Evolutionary conservation across 2,329 filamentous ascomycete species (phyloP), one percentile per base, ranked within the genome.

Genomic region (Tolypocladium capitatum): DNA sequence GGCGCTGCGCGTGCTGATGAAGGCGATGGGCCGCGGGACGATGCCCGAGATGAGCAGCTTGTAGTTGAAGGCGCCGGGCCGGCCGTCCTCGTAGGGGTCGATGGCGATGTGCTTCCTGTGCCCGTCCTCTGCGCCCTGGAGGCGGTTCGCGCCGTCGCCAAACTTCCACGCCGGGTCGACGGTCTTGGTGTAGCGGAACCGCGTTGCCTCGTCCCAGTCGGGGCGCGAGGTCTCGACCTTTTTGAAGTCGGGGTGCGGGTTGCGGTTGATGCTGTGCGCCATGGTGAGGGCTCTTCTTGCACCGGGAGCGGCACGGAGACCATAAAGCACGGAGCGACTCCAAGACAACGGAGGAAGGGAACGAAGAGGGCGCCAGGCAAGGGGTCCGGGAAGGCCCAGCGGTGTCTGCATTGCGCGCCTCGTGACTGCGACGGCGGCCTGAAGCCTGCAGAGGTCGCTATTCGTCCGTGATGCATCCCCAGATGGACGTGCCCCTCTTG

Each of bases 21-120:
- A 77, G 46, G 76, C 79, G 60, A 96, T 83, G 13, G 91, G 91
- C 13, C 91, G 79, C 1, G 91, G 91, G 16, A 89, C 76, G 55
- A 96, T 79, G 53, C 80, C 81, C 18, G 81, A 86, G 64, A 96
- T 94, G 51, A 96, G 72, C 14, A 96, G 77, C 68, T 94, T 95
- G 76, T 97, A 96, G 74, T 96, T 96, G 68, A 77, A 80, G 1
- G 71, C 68, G 0, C 78, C 67, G 0, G 80, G 74, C 0, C 90
- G 77, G 31, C 81, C 85, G 28, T 80, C 69, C 48, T 75, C 83
- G 62, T 90, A 81, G 0, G 90, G 90, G 64, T 95, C 83, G 57
- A 96, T 94, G 59, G 81, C 70, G 53, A 91, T 66, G 67, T 95
- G 86, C 31, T 47, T 76, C 47, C 54, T 50, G 47, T 42, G 49